These are phyloP conservation scores for Fusarium sterilihyphosum DNA, from an alignment of 2,329 filamentous ascomycete species.

Conservation along the genomic window DNA sequence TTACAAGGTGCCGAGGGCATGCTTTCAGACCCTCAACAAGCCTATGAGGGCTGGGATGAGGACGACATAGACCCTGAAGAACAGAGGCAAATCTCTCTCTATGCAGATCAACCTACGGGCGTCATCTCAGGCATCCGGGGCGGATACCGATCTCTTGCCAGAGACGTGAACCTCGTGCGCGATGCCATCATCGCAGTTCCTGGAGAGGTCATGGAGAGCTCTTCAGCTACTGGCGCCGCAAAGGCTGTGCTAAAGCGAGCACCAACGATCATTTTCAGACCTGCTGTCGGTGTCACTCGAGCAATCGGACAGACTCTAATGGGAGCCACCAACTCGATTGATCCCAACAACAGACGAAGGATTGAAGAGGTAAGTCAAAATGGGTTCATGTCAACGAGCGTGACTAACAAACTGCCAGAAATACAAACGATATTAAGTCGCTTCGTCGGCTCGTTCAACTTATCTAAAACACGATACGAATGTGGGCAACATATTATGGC, in stretches of 20 bases:
- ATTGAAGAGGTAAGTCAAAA: conserved; percentile 84
- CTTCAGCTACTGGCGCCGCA: conserved; percentile 81
- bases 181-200: conserved; percentile 97
- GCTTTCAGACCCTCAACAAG: conserved; percentile 60
- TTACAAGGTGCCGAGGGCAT: conserved; percentile 89
- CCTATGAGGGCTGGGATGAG: conserved; percentile 62
- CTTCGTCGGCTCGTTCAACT: neutral
- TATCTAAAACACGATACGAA: conserved; percentile 3
- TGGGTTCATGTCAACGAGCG: neutral
- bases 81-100: conserved; percentile 84
- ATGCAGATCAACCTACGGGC: conserved; percentile 92
- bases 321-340: conserved; percentile 91
- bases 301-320: conserved; percentile 89
- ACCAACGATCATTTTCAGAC: conserved; percentile 92
- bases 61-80: conserved; percentile 74
- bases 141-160: conserved; percentile 82
- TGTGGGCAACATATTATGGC: conserved; percentile 16
- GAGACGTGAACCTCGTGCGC: conserved; percentile 85
- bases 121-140: conserved; percentile 87
- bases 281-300: conserved; percentile 89
- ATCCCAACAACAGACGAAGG: conserved; percentile 81
- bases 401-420: conserved; percentile 50
- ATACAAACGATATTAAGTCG: conserved; percentile 57
- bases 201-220: conserved; percentile 87
- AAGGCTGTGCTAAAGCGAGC: conserved; percentile 81